phyloP scores from a whole-genome alignment of 2,329 filamentous ascomycete genomes.

The Calycina marina region DNA sequence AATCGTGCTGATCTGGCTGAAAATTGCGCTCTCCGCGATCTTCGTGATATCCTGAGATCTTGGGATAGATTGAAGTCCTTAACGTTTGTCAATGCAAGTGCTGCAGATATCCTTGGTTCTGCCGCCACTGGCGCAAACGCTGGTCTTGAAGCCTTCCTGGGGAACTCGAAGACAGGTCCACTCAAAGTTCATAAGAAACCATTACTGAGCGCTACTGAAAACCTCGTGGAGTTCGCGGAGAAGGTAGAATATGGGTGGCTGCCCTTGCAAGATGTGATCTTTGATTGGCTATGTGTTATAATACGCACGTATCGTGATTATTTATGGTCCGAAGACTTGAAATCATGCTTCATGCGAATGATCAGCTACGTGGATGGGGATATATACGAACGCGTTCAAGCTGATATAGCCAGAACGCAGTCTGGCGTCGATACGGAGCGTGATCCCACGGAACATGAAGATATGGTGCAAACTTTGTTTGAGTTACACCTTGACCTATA shows the following conservation, averaged over 20 bases:
- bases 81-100: constrained; percentile 19
- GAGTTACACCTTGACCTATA: constrained; percentile 55
- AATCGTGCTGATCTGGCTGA: constrained; percentile 10
- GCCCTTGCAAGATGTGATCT: constrained; percentile 40
- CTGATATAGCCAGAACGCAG: constrained; percentile 25
- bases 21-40: constrained; percentile 23
- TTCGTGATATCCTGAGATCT: constrained; percentile 23
- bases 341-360: constrained; percentile 40
- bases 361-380: constrained; percentile 32
- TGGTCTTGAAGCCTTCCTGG: constrained; percentile 46
- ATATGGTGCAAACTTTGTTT: constrained; percentile 45
- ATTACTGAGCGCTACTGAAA: constrained; percentile 36
- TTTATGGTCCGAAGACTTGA: constrained; percentile 44
- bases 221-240: constrained; percentile 36
- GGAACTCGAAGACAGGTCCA: constrained; percentile 43
- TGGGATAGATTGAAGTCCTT: constrained; percentile 27
- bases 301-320: constrained; percentile 35
- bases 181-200: constrained; percentile 33
- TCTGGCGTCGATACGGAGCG: constrained; percentile 7
- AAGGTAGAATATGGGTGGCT: constrained; percentile 35
- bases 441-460: constrained; percentile 27
- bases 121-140: constrained; percentile 20
- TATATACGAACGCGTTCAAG: constrained; percentile 32
- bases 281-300: constrained; percentile 40
- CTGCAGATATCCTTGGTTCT: constrained; percentile 21